Base-by-base conservation (phyloP, 768 basidiomycete genomes). In the Pleurotus sapidus region DNA sequence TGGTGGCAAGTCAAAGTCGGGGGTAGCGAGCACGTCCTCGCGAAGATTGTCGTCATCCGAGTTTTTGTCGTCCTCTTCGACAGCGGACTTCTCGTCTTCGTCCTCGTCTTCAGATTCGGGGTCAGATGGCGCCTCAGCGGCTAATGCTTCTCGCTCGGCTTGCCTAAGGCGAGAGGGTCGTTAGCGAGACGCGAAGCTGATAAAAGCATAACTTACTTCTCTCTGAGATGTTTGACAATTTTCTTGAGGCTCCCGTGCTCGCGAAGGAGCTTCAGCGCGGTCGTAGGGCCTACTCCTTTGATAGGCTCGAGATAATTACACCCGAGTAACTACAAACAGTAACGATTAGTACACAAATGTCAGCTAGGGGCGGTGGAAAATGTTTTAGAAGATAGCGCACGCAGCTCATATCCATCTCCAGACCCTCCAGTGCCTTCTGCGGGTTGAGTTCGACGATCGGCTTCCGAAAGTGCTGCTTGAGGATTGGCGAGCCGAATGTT, bases 241-340 rank as follows among this genome's bases (percentile, higher is more conserved):
- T 77, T 80, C 45, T 78, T 83, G 17, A 99, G 79, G 8, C 79
- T 78, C 7, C 86, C 86, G 58, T 91, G 75, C 66, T 99, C 96
- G 60, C 90, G 79, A 45, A 98, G 80, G 30, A 98, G 82, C 72
- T 98, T 99, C 50, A 97, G 76, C 3, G 96, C 97, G 12, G 88
- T 93, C 70, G 98, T 97, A 12, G 97, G 95, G 24, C 97, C 97
- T 43, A 99, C 76, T 2, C 97, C 97, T 71, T 87, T 95, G 68
- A 97, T 94, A n/a, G 97, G 97, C 69, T 99, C 97, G 57, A 99
- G 86, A 72, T 99, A 99, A 68, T 99, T 97, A 59, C 97, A 99
- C 4, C 97, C 97, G 39, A 98, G 86, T 7, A 99, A 81, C 97
- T 64, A 94, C 90, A 67, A 99, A 99, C 93, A 98, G 11, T 9